A percentile compares a stretch with the other conserved stretches of the same genome.
phyloP scores from a whole-genome alignment of 176 grass and related monocot genomes.

The Avena insularis region DNA sequence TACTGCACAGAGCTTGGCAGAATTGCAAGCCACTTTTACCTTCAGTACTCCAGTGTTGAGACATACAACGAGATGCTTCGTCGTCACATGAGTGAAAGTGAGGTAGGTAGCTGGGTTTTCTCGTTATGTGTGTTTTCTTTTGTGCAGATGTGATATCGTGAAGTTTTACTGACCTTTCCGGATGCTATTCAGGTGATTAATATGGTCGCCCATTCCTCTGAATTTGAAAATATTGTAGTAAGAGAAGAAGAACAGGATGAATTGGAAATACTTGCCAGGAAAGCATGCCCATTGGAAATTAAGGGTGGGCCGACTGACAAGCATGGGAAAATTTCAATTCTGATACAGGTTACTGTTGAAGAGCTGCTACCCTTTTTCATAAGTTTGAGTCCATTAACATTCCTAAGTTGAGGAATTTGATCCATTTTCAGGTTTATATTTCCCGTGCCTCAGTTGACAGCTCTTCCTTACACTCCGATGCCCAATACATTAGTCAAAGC shows the following conservation, averaged over 20 bases:
- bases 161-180: slow-evolving; percentile 39
- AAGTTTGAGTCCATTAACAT: slow-evolving; percentile 29
- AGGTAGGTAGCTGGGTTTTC: slow-evolving; percentile 56
- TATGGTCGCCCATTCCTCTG: slow-evolving; percentile 98
- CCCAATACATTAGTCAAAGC: slow-evolving; percentile 95
- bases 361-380: slow-evolving; percentile 24
- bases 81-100: slow-evolving; percentile 95
- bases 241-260: slow-evolving; percentile 99
- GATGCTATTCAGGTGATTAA: slow-evolving; percentile 75
- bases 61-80: slow-evolving; percentile 97
- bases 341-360: slow-evolving; percentile 80
- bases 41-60: slow-evolving; percentile 97
- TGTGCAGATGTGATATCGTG: slow-evolving; percentile 10
- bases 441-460: slow-evolving; percentile 90
- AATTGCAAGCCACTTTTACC: slow-evolving; percentile 96
- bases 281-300: slow-evolving; percentile 80
- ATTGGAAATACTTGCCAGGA: slow-evolving; percentile 72
- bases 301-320: slow-evolving; percentile 95
- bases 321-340: slow-evolving; percentile 96
- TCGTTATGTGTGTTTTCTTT: slow-evolving; percentile 25
- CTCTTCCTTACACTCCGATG: slow-evolving; percentile 96
- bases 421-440: slow-evolving; percentile 78
- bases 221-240: slow-evolving; percentile 95
- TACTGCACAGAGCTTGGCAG: slow-evolving; percentile 99
- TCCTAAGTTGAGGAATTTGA: slow-evolving; percentile 34